Evolutionary conservation across 345 rosid genomes (phyloP), one percentile per base, ranked within the genome.

Genomic region (Psidium friedrichsthalianum): DNA sequence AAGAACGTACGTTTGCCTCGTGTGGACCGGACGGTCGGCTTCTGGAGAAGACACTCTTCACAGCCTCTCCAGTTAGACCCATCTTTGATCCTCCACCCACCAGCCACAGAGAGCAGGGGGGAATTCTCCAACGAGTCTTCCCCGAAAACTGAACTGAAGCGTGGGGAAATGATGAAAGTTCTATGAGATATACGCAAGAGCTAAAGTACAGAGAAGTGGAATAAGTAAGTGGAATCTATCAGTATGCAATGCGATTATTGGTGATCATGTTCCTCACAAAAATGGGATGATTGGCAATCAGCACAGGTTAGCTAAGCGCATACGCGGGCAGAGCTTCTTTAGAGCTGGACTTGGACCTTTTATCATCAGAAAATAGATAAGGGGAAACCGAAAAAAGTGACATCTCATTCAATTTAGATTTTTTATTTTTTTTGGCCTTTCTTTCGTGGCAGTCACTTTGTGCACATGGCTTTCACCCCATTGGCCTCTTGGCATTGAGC

Each of bases 31-130:
- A 69, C 13, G 94, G 90, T 64, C 92, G 89, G 91, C 87, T 91
- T 87, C 94, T 93, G 51, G 93, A 93, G 93, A 95, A 93, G 87
- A 94, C 92, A 83, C 91, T 92, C 90, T 89, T 94, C 55, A 94
- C 95, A 51, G 94, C 59, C 89, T 90, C 96, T 87, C 94, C 93
- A 58, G 94, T 91, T 84, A 95, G 93, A 47, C 99, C 99, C 99
- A 96, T 96, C 87, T 91, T 92, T 82, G 87, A 24, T 40, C 51
- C 51, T 84, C 78, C 40, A 24, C 51, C 78, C 42, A 53, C 54
- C 42, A 53, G 44, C 40, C 51, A 74, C 12, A 53, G 29, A 69
- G 69, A 85, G 42, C 16, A 29, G 53, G 42, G 53, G 53, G 53
- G 42, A 55, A 89, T 86, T 85, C 90, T 57, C 86, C 69, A 53